Base-by-base conservation (phyloP, 1,284 basidiomycete species). In the Marasmius oreades region DNA sequence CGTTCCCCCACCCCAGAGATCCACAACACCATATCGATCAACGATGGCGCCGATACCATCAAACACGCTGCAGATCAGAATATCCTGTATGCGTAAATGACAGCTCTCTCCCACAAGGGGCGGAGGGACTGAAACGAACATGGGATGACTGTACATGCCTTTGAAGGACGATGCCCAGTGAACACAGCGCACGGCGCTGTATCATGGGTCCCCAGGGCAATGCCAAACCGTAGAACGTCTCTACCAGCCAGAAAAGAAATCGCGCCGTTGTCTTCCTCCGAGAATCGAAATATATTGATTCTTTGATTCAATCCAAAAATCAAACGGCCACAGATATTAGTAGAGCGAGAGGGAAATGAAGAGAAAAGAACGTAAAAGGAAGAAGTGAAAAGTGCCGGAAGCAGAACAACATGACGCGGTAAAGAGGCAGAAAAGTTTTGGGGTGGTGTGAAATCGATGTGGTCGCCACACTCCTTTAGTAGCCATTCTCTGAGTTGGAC, bases 401-500 rank as follows among this genome's bases (percentile, higher is more conserved):
- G 44, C 26, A 56, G 20, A 62, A 55, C 43, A 52, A 22, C 55
- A 42, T 52, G 51, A 42, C 28, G 47, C n/a, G 47, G 26, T 39
- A 56, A 57, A 53, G 51, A 53, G 45, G 57, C 53, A 42, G 42
- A 28, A 39, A 54, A 36, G 14, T 50, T 50, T 50, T 33, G 24
- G 28, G 28, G 31, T 28, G 20, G 39, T 6, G 39, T 5, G 44
- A 8, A 12, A 23, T 23, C 24, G 47, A 31, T n/a, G 23, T 8
- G 23, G 31, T n/a, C 12, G n/a, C 47, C 47, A 14, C 16, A 65
- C 65, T 66, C 67, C 59, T 62, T 82, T 73, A 85, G 66, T 71
- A 83, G 42, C 76, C 80, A 56, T 74, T 76, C 64, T 86, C 86
- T 48, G 87, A 86, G 11, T 77, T 73, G 31, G 84, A 80, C 18